These are phyloP conservation scores for Chlamydomonas sp. DNA, from an alignment of 139 green algal genomes.

Conservation along the genomic window DNA sequence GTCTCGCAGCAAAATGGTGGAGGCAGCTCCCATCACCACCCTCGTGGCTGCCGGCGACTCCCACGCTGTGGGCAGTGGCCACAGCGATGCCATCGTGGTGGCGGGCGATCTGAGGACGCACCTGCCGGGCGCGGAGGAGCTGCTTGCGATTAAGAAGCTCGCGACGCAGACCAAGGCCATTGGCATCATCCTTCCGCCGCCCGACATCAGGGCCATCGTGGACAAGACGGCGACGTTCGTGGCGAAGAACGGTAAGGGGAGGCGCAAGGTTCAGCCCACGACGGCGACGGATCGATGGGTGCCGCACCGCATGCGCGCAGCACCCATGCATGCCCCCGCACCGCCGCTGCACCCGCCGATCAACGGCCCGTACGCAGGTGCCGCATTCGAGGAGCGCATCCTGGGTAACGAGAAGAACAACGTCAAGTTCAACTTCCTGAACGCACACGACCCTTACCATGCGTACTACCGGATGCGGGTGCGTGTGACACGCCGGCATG, in stretches of 20 bases:
- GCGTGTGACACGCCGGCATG: too few species aligned
- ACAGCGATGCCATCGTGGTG: slow-evolving; percentile 45
- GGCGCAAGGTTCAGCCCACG: too few species aligned
- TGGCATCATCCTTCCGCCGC: slow-evolving; percentile 87
- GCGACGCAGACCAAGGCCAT: slow-evolving; percentile 86
- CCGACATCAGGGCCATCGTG: slow-evolving; percentile 92
- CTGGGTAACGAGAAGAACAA: slow-evolving; percentile 88
- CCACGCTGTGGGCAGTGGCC: too few species aligned
- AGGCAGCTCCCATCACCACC: not conserved
- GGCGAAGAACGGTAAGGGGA: slow-evolving; percentile 75
- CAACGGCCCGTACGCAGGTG: too few species aligned
- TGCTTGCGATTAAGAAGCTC: slow-evolving; percentile 53
- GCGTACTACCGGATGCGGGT: slow-evolving; percentile 88
- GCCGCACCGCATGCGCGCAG: not conserved
- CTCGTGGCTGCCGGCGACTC: not conserved
- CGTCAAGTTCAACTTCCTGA: slow-evolving; percentile 93
- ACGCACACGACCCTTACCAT: slow-evolving; percentile 87
- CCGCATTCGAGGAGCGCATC: slow-evolving; percentile 91
- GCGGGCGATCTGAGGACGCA: slow-evolving; percentile 45
- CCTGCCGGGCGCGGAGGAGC: slow-evolving; percentile 26
- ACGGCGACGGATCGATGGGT: too few species aligned
- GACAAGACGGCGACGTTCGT: slow-evolving; percentile 99
- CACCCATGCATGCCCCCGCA: not conserved
- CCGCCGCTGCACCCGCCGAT: too few species aligned
- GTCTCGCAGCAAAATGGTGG: not conserved